These are phyloP conservation scores for Gastrolobium villosum DNA, from an alignment of 306 rosid species.

Conservation along the genomic window DNA sequence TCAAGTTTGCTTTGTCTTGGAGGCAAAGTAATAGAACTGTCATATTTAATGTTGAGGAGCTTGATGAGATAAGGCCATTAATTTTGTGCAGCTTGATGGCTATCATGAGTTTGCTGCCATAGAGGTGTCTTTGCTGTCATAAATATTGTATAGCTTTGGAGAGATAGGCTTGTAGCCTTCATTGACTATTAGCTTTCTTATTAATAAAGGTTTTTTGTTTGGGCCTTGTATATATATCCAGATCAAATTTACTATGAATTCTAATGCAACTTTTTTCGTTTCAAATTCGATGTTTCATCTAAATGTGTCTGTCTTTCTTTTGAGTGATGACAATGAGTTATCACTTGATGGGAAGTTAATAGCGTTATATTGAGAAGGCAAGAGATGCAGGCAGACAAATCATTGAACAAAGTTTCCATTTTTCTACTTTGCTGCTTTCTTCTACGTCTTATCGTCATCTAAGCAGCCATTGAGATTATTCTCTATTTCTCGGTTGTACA, in stretches of 20 bases:
- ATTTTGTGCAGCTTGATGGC: no score
- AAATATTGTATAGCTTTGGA: no score
- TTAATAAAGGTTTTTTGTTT: no score
- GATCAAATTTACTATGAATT: neutral
- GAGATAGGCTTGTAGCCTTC: no score
- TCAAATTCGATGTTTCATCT: neutral
- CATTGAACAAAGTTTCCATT: slow-evolving; percentile 80
- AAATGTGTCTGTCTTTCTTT: neutral
- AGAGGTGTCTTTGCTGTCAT: no score
- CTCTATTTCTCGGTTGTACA: slow-evolving; percentile 44
- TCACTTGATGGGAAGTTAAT: slow-evolving; percentile 54
- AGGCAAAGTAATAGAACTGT: no score
- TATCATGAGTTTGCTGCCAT: no score
- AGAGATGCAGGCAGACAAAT: slow-evolving; percentile 86
- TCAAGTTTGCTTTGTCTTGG: no score
- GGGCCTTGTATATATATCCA: no score
- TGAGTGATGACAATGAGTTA: slow-evolving; percentile 49
- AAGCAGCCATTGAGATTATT: slow-evolving; percentile 43
- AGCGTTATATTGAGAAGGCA: slow-evolving; percentile 80
- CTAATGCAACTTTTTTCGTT: neutral
- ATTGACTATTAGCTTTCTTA: no score
- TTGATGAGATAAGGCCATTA: no score
- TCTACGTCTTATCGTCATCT: slow-evolving; percentile 84
- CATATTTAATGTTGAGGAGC: no score
- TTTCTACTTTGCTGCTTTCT: slow-evolving; percentile 85